Conservation (phyloP, 2,329 filamentous ascomycete species). For the Fusarium newnesense region DNA sequence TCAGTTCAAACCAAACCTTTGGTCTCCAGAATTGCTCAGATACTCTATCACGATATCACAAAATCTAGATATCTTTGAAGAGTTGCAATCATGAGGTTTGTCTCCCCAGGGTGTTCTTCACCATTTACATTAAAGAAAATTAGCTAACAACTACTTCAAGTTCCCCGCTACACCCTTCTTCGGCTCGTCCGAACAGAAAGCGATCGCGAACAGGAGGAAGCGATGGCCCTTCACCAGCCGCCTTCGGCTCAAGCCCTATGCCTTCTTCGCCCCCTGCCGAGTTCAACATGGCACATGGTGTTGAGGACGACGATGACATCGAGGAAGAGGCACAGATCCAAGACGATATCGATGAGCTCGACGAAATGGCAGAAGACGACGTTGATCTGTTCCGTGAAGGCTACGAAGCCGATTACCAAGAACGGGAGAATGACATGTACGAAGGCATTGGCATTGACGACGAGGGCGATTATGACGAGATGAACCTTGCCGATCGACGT, state of each 20-base stretch:
- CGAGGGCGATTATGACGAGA: constrained; percentile 76
- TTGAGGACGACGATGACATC: constrained; percentile 77
- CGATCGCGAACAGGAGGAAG: constrained; percentile 63
- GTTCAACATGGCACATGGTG: constrained; percentile 72
- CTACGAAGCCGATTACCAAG: constrained; percentile 76
- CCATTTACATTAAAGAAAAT: neutral
- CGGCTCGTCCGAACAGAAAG: constrained; percentile 64
- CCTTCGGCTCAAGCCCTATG: constrained; percentile 68
- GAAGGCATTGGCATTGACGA: constrained; percentile 80
- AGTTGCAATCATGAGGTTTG: constrained; percentile 27
- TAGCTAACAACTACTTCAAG: constrained; percentile 56
- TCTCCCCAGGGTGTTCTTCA: neutral
- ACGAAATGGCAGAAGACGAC: constrained; percentile 84
- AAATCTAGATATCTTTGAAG: constrained; percentile 3
- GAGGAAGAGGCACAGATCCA: constrained; percentile 78
- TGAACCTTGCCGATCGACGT: constrained; percentile 74
- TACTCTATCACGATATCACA: constrained; percentile 15
- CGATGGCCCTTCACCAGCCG: constrained; percentile 63
- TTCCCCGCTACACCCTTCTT: constrained; percentile 87
- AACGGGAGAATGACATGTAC: constrained; percentile 75
- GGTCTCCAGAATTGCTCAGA: neutral
- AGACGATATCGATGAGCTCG: constrained; percentile 79
- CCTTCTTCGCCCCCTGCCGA: constrained; percentile 71
- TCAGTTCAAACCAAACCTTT: constrained; percentile 7
- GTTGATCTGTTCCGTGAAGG: constrained; percentile 81